A percentile compares a stretch with the other conserved stretches of the same genome.
These are phyloP conservation scores for Monosporascus ibericus DNA, from an alignment of 2,329 filamentous ascomycete species.

Conservation along the genomic window DNA sequence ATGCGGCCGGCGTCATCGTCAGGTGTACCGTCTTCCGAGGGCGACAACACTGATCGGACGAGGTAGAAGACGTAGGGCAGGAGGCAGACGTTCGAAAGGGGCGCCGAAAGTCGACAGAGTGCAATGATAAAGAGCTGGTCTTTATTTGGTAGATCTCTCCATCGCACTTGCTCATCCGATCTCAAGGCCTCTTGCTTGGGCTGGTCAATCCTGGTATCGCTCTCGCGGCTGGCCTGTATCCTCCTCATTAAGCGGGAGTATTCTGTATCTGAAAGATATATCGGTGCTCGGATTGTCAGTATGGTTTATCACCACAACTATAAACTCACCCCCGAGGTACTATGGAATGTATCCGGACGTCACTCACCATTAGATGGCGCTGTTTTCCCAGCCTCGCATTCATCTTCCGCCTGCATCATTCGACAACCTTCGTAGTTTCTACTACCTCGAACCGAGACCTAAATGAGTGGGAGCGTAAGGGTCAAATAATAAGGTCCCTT, in stretches of 20 bases:
- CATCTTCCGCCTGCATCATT: background rate
- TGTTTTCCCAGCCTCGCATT: background rate
- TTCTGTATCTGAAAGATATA: background rate
- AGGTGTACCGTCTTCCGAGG: conserved; percentile 32
- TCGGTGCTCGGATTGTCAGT: background rate
- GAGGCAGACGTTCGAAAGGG: conserved; percentile 60
- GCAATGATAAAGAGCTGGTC: conserved; percentile 29
- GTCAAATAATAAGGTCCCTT: background rate
- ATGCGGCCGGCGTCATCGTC: conserved; percentile 44
- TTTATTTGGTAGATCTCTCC: conserved; percentile 31
- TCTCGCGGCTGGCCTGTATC: background rate
- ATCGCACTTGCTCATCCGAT: conserved; percentile 15
- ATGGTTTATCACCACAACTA: no score
- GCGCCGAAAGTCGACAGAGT: conserved; percentile 46
- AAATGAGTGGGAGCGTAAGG: background rate
- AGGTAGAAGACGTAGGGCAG: conserved; percentile 70
- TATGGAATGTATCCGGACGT: no score
- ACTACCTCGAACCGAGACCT: background rate
- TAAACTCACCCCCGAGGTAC: no score
- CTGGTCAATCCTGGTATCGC: conserved; percentile 1
- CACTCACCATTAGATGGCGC: background rate
- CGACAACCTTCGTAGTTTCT: background rate
- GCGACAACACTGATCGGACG: conserved; percentile 53
- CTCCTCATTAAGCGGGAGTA: no score
- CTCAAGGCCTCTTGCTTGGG: background rate